A percentile compares a stretch with the other conserved stretches of the same genome.
Evolutionary conservation across 345 rosid species (phyloP).

Genomic region (Geranium brycei): DNA sequence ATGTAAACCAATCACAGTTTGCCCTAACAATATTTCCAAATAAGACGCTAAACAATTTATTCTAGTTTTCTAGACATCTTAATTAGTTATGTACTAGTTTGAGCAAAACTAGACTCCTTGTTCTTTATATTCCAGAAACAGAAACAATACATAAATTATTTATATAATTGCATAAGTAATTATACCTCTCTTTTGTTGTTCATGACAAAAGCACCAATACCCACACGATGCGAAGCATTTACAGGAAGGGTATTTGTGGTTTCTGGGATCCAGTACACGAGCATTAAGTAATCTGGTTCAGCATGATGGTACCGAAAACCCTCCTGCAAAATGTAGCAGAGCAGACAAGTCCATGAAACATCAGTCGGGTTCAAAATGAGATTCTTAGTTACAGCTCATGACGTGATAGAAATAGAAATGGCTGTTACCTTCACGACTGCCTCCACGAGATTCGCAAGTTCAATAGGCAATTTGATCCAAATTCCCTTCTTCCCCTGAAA

Average conservation of each 20-base stretch:
- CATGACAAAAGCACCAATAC: slow-evolving; percentile 67
- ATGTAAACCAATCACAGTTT: not conserved
- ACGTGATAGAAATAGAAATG: too few relatives aligned
- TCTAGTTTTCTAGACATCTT: too few relatives aligned
- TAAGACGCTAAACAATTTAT: too few relatives aligned
- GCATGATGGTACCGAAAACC: slow-evolving; percentile 95
- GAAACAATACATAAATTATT: too few relatives aligned
- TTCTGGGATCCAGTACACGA: slow-evolving; percentile 67
- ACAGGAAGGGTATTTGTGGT: slow-evolving; percentile 52
- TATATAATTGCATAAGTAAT: not conserved
- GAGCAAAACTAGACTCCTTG: too few relatives aligned
- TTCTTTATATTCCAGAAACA: too few relatives aligned
- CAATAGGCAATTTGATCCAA: slow-evolving; percentile 78
- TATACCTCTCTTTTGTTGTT: slow-evolving; percentile 65
- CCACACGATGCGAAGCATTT: slow-evolving; percentile 79
- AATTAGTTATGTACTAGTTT: too few relatives aligned
- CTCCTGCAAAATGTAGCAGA: slow-evolving; percentile 28
- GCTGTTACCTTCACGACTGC: slow-evolving; percentile 50
- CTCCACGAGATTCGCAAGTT: slow-evolving; percentile 55
- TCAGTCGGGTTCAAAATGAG: not conserved
- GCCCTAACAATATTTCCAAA: not conserved
- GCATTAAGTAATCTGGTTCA: slow-evolving; percentile 71
- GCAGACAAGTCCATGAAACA: slow-evolving; percentile 3
- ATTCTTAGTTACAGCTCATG: too few relatives aligned
- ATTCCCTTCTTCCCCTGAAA: slow-evolving; percentile 74